These are phyloP conservation scores for Oryza coarctata DNA, from an alignment of 176 grass and related monocot genomes.

Conservation along the genomic window DNA sequence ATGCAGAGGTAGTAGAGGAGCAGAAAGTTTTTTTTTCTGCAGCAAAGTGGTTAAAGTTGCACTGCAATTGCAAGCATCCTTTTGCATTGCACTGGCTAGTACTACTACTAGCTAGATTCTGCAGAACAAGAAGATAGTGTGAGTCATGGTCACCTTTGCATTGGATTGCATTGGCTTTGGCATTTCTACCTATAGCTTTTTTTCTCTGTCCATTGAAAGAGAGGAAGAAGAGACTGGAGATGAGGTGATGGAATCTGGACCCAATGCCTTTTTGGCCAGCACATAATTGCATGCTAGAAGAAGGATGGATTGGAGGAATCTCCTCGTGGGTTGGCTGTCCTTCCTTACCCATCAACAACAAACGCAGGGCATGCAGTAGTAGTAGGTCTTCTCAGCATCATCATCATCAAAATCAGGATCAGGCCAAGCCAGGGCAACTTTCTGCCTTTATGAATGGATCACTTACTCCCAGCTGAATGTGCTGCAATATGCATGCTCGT, in stretches of 20 bases:
- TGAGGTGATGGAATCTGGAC: constrained; percentile 9
- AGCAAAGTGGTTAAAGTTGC: constrained; percentile 4
- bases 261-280: constrained; percentile 10
- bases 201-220: background rate
- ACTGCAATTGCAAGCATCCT: constrained; percentile 10
- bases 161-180: background rate
- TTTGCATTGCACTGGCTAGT: background rate
- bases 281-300: constrained; percentile 28
- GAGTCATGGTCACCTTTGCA: constrained; percentile 26
- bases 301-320: background rate
- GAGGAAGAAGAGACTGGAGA: background rate
- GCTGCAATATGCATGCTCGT: background rate
- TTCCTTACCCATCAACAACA: constrained; percentile 1
- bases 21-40: background rate
- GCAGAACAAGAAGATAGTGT: background rate
- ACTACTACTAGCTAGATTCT: background rate
- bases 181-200: background rate
- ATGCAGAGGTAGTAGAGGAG: background rate
- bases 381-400: background rate
- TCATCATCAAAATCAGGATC: background rate
- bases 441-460: constrained; percentile 39
- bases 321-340: constrained; percentile 3
- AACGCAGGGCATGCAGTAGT: background rate
- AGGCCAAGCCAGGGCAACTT: background rate
- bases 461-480: background rate